Evolutionary conservation across 345 rosid species (phyloP), one percentile per base, ranked within the genome.

Genomic region (Murraya koenigii): DNA sequence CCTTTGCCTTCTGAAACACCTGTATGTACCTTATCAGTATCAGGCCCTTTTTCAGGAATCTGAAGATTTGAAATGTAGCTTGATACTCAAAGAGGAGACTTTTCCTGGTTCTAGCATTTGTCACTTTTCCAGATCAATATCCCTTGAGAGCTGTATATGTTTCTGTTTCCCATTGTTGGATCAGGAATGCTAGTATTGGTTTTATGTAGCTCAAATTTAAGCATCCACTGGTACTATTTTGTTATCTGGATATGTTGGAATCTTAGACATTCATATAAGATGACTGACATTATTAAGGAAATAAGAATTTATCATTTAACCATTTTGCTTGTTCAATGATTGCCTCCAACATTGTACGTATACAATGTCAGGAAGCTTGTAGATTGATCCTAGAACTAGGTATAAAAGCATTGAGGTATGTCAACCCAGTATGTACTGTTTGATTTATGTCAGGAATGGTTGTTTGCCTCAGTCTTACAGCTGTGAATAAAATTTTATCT

Each of bases 41-140:
- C n/a, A 13, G 69, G 70, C n/a, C 69, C 70, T 52, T 66, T 52
- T 23, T 54, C 28, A 55, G 38, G 35, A 65, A 75, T 28, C 44
- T 75, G 47, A 41, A 63, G 69, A 63, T 75, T 75, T 17, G 36
- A 49, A 65, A 52, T 28, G 36, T 61, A 23, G n/a, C 25, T 54
- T 66, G 47, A 65, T 75, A 52, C 23, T 75, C 70, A 44, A 63
- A 38, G 69, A 36, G 54, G 7, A 17, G 62, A 20, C 26, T 39
- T 26, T 74, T 62, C 56, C 11, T 22, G 32, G 70, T 30, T n/a
- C 23, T 33, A 47, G 54, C 8, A 52, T 36, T 54, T 75, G 1
- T 54, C 15, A 17, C 25, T 49, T 75, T 49, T 75, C n/a, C 33
- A 3, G 63, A 47, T 35, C 32, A 62, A n/a, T 23, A 22, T 54